These are phyloP conservation scores for Aspergillus spinulosporus DNA, from an alignment of 2,329 filamentous ascomycete species.

Conservation along the genomic window DNA sequence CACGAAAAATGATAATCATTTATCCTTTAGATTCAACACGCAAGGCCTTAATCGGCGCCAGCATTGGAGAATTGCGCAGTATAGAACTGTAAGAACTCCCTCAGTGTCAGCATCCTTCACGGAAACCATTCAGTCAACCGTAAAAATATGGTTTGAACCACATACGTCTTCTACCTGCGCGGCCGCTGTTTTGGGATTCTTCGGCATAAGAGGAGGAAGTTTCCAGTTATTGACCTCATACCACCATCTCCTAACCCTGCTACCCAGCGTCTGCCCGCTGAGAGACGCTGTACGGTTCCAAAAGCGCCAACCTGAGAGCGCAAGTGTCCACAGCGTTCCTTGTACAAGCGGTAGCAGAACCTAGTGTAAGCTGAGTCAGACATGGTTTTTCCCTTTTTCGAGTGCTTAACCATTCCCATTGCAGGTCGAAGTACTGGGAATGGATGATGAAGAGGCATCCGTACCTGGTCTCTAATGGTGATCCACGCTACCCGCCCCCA, in stretches of 20 bases:
- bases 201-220: conserved; percentile 51
- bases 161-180: conserved; percentile 48
- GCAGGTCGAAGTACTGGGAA: background rate
- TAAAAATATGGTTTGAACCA: conserved; percentile 5
- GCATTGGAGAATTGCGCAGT: conserved; percentile 37
- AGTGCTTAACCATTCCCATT: no score
- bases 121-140: background rate
- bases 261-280: conserved; percentile 75
- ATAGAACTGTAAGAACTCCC: conserved; percentile 42
- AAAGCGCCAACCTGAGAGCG: conserved; percentile 81
- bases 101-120: conserved; percentile 28
- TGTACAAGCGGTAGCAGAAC: conserved; percentile 83
- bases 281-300: conserved; percentile 81
- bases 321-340: conserved; percentile 83
- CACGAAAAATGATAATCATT: conserved; percentile 3
- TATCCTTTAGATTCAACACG: background rate
- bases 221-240: conserved; percentile 91
- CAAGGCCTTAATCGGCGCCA: conserved; percentile 29
- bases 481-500: conserved; percentile 81
- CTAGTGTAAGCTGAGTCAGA: conserved; percentile 45
- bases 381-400: background rate
- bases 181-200: conserved; percentile 35
- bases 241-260: conserved; percentile 85
- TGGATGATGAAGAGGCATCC: background rate
- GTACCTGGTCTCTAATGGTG: conserved; percentile 83